Evolutionary conservation across 169 alveolate genomes (phyloP), one percentile per base, ranked within the genome.

Genomic region (Miamiensis avidus): DNA sequence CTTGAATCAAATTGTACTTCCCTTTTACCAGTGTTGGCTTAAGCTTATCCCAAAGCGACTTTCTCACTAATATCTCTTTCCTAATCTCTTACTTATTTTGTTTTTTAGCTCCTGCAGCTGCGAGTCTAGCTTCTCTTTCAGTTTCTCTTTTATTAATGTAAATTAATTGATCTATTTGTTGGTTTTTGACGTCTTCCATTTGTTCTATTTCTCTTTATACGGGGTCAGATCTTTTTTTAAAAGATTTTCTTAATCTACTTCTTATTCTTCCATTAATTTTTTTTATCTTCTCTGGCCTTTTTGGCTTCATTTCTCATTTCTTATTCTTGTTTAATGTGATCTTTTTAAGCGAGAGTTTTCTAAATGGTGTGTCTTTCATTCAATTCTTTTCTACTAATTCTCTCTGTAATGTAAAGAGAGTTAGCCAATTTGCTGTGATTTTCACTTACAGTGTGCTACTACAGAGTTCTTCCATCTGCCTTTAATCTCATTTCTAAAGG

Each of bases 401-500:
- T 95, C 91, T 98, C 99, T 25, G 99, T 99, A 0, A 97, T 88
- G 83, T 96, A 96, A 78, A 99, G 89, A 34, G 98, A 94, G 85
- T 99, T 99, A 85, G 99, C 93, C 79, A 98, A 93, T 29, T 96
- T 93, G 4, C 99, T 99, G 87, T 98, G 98, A 87, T 97, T 98
- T 89, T 98, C 99, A 89, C 98, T 98, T 25, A 98, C 96, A 34
- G 96, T 84, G 78, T 84, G 83, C 88, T 84, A 29, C 31, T 97
- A 96, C 88, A 98, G 92, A 84, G 97, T 95, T 77, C 99, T 91
- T 76, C 99, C 99, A 88, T 99, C 99, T n/a, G 99, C 99, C 73
- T 97, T 98, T 26, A 98, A 95, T 79, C 99, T 94, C 97, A 98
- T 99, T 91, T 98, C 99, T 29, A 99, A 89, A 16, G 99, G 99